A percentile compares a stretch with the other conserved stretches of the same genome.
These are phyloP conservation scores for Phytophthora tubulina DNA, from an alignment of 352 stramenopile species.

Conservation along the genomic window DNA sequence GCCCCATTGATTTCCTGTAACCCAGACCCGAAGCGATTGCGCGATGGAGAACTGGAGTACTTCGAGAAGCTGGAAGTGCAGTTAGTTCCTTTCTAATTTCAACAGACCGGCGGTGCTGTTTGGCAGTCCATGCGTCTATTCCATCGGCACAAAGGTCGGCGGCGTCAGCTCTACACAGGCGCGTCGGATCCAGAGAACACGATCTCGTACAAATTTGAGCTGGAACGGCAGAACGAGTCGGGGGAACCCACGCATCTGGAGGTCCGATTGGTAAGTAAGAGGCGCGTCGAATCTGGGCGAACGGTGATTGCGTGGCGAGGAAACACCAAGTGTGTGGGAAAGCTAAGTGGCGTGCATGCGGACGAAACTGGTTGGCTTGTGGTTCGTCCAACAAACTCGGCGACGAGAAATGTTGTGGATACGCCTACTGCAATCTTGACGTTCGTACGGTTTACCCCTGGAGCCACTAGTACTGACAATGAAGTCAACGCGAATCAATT, in stretches of 20 bases:
- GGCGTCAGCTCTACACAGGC: constrained; percentile 14
- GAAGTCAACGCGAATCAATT: no score
- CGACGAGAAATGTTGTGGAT: not conserved
- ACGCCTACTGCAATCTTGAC: not conserved
- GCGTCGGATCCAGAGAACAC: constrained; percentile 29
- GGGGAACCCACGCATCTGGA: not conserved
- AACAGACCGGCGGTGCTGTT: constrained; percentile 21
- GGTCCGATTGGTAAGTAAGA: constrained; percentile 18
- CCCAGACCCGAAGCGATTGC: not conserved
- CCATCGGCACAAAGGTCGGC: constrained; percentile 16
- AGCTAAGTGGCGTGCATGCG: constrained; percentile 42
- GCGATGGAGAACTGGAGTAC: constrained; percentile 1
- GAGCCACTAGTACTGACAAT: no score
- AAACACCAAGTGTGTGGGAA: constrained; percentile 36
- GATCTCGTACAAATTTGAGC: constrained; percentile 43
- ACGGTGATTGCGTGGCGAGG: constrained; percentile 57
- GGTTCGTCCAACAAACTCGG: constrained; percentile 5
- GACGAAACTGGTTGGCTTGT: constrained; percentile 57
- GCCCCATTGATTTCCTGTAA: not conserved
- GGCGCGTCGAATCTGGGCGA: constrained; percentile 44
- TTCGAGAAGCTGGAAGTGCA: constrained; percentile 10
- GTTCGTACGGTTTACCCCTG: no score
- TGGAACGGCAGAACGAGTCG: not conserved
- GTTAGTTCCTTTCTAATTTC: constrained; percentile 26
- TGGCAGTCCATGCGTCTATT: constrained; percentile 23